A percentile compares a stretch with the other conserved stretches of the same genome.
These are phyloP conservation scores for Amanita muscaria DNA, from an alignment of 768 basidiomycete species.

Conservation along the genomic window DNA sequence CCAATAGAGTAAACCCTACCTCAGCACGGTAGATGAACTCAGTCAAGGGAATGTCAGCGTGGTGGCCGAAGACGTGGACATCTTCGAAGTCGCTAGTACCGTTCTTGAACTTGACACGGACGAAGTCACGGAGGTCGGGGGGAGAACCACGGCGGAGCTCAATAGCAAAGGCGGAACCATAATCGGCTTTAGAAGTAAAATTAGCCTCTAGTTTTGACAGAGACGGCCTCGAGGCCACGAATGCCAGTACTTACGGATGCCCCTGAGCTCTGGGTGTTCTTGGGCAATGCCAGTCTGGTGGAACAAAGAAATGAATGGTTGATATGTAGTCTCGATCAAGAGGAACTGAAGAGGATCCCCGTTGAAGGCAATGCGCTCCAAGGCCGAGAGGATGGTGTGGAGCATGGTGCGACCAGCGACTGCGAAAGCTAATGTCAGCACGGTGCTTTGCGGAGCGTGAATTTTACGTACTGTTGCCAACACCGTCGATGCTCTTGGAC, in stretches of 20 bases:
- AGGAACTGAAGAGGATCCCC: constrained; percentile 74
- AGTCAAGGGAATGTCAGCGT: constrained; percentile 69
- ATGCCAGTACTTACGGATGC: constrained; percentile 46
- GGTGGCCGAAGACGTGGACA: constrained; percentile 67
- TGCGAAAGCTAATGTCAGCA: constrained; percentile 19
- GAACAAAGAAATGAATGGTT: constrained; percentile 87
- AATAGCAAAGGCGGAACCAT: constrained; percentile 63
- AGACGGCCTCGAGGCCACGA: not conserved
- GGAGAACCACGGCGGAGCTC: constrained; percentile 72
- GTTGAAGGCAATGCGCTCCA: constrained; percentile 73
- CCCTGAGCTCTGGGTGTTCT: constrained; percentile 48
- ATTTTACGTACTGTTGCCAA: constrained; percentile 65
- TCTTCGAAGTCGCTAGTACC: constrained; percentile 62
- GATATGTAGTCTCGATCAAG: constrained; percentile 76
- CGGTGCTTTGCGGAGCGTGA: not conserved
- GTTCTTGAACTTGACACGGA: constrained; percentile 82
- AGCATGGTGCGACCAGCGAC: constrained; percentile 80
- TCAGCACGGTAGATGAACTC: constrained; percentile 80
- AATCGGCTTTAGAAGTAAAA: constrained; percentile 47
- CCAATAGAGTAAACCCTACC: constrained; percentile 30
- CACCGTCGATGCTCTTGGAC: constrained; percentile 45
- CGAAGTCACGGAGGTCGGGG: constrained; percentile 70
- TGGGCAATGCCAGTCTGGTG: constrained; percentile 58
- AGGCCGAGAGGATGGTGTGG: constrained; percentile 58
- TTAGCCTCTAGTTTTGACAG: not conserved